Evolutionary conservation across 192 early-diverging fungal genomes (phyloP).

Genomic region (Rhizophagus prolifer): DNA sequence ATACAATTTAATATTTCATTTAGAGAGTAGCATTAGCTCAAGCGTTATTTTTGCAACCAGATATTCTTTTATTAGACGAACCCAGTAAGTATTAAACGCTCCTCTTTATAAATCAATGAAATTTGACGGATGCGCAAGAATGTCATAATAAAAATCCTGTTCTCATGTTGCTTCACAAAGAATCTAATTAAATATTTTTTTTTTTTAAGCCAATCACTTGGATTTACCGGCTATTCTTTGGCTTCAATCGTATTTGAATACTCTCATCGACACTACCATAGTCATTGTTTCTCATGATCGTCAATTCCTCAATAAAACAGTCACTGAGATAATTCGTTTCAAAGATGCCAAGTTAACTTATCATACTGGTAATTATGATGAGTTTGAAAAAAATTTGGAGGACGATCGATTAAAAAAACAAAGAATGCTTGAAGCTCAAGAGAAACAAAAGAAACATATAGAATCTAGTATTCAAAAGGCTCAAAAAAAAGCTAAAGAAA

Average conservation of each 20-base stretch:
- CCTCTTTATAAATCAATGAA: no score
- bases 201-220: constrained; percentile 67
- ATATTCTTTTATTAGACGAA: constrained; percentile 84
- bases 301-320: constrained; percentile 78
- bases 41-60: constrained; percentile 79
- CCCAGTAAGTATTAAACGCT: constrained; percentile 54
- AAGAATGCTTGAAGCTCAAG: constrained; percentile 56
- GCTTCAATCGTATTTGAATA: constrained; percentile 75
- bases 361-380: constrained; percentile 84
- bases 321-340: constrained; percentile 73
- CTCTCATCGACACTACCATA: constrained; percentile 63
- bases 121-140: no score
- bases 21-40: constrained; percentile 76
- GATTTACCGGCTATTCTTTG: constrained; percentile 92
- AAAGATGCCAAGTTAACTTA: constrained; percentile 72
- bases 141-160: no score
- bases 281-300: constrained; percentile 91
- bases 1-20: background rate
- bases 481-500: constrained; percentile 66
- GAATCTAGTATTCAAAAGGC: constrained; percentile 80
- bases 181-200: background rate
- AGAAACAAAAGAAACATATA: constrained; percentile 72
- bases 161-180: no score
- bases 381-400: constrained; percentile 74
- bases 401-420: constrained; percentile 70